These are phyloP conservation scores for Auricularia cornea DNA, from an alignment of 768 basidiomycete species.

Conservation along the genomic window DNA sequence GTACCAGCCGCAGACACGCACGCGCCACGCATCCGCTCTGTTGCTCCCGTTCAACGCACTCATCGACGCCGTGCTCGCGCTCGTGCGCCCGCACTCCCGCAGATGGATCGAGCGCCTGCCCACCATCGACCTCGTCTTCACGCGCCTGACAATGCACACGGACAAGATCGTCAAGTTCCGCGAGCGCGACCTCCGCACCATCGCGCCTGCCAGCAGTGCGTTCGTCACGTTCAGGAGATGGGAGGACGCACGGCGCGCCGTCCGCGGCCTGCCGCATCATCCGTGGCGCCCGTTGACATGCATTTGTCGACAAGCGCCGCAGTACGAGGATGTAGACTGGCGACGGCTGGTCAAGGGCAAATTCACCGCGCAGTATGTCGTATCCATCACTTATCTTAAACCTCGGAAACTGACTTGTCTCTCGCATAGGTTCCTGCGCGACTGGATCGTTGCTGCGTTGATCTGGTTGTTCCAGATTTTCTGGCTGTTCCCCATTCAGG, in stretches of 20 bases:
- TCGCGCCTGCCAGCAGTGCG: background rate
- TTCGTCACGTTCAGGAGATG: background rate
- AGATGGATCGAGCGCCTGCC: background rate
- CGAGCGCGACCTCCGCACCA: background rate
- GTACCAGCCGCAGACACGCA: background rate
- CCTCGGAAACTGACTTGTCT: background rate
- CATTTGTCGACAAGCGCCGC: background rate
- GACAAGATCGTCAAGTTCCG: background rate
- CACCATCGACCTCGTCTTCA: background rate
- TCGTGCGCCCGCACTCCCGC: background rate
- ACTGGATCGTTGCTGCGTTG: background rate
- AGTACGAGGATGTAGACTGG: slow-evolving; percentile 1
- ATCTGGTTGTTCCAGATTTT: background rate
- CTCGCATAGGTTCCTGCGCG: background rate
- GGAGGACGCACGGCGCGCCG: background rate
- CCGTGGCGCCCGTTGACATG: background rate
- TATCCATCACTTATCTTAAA: background rate
- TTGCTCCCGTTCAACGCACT: background rate
- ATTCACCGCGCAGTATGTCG: background rate
- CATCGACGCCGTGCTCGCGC: background rate
- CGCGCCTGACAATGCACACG: background rate
- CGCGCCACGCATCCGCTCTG: background rate
- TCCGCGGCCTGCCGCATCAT: background rate
- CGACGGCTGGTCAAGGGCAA: background rate
- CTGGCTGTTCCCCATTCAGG: background rate